phyloP scores from a whole-genome alignment of 148 eudicot species.

The Hydrangea macrophylla region DNA sequence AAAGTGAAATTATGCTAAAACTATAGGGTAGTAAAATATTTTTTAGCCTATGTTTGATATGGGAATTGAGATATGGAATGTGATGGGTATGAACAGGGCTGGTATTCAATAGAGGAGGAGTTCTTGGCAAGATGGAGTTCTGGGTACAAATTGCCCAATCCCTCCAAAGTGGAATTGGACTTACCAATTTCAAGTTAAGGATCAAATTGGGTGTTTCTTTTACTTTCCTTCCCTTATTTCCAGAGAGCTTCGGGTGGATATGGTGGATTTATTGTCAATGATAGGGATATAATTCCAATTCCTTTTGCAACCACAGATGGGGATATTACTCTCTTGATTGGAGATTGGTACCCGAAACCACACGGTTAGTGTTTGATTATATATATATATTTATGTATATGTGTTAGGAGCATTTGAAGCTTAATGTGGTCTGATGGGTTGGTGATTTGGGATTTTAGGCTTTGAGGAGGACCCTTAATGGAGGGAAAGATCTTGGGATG shows the following conservation, averaged over 20 bases:
- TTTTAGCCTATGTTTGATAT: background rate
- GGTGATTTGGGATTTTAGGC: constrained; percentile 42
- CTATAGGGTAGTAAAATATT: too few relatives aligned
- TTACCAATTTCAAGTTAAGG: constrained; percentile 91
- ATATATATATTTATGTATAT: background rate
- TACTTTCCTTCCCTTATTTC: constrained; percentile 87
- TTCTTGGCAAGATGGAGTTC: constrained; percentile 96
- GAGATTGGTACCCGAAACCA: constrained; percentile 93
- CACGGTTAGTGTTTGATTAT: constrained; percentile 51
- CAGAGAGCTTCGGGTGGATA: constrained; percentile 92
- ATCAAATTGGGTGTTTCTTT: constrained; percentile 94
- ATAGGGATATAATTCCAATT: constrained; percentile 60
- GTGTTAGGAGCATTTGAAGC: background rate
- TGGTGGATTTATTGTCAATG: constrained; percentile 64
- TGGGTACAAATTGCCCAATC: constrained; percentile 93
- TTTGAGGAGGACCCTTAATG: constrained; percentile 62
- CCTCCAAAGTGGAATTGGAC: constrained; percentile 99
- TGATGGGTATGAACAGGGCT: constrained; percentile 49
- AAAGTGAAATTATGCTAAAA: too few relatives aligned
- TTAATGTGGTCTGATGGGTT: constrained; percentile 3
- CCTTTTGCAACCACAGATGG: constrained; percentile 80
- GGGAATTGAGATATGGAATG: background rate
- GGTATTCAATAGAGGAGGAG: constrained; percentile 68
- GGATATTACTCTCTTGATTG: constrained; percentile 68
- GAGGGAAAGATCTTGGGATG: constrained; percentile 86